Conservation (phyloP, 306 rosid genomes). For the Ormosia semicastrata region DNA sequence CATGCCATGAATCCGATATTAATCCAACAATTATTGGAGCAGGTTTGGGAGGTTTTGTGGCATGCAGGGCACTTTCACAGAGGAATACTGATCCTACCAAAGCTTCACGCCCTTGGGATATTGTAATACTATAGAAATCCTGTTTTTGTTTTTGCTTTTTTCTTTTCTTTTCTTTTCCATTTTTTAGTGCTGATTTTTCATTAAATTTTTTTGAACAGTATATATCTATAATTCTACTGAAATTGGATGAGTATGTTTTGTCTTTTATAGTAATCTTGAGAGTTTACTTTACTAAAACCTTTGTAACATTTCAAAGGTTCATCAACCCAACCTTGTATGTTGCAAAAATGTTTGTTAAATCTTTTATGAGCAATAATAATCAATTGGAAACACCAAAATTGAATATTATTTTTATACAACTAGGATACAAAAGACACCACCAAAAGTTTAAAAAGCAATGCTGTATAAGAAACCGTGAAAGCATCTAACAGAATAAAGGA, state of each 20-base stretch:
- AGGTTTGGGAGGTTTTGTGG: conserved; percentile 98
- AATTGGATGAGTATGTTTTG: not conserved
- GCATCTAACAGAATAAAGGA: conserved; percentile 8
- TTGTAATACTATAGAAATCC: conserved; percentile 44
- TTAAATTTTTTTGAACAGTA: not conserved
- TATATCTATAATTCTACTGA: not conserved
- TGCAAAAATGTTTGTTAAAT: not conserved
- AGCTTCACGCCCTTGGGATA: conserved; percentile 99
- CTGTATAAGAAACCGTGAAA: not conserved
- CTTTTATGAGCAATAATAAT: not conserved
- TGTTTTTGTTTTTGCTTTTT: too few relatives aligned
- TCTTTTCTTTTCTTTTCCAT: not conserved
- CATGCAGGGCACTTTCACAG: conserved; percentile 90
- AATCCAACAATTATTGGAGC: conserved; percentile 27
- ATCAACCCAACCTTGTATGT: not conserved
- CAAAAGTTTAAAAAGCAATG: not conserved
- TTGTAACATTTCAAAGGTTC: not conserved
- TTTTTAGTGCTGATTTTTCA: not conserved
- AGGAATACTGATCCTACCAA: conserved; percentile 80
- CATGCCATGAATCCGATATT: conserved; percentile 19
- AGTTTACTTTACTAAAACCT: not conserved
- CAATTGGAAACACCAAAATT: not conserved
- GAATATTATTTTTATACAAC: not conserved
- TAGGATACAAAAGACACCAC: not conserved
- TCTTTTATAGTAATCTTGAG: not conserved